Evolutionary conservation across 495 filamentous ascomycete species (phyloP).

Genomic region (Penicillium fimorum): DNA sequence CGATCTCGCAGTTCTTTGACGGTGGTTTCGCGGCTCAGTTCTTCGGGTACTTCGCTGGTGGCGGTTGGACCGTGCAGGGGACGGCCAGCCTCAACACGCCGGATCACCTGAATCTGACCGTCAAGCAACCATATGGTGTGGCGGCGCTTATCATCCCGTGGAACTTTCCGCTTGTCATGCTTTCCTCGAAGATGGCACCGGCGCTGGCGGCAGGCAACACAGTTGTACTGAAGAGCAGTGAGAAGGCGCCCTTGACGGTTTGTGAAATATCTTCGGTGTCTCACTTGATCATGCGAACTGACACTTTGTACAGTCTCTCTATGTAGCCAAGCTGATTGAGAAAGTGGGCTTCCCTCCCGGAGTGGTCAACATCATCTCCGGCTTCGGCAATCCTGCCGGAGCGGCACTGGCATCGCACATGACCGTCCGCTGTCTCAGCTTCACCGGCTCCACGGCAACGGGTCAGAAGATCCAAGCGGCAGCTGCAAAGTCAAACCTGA

Average conservation of each 20-base stretch:
- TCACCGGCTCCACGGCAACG: conserved; percentile 81
- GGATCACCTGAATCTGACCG: conserved; percentile 49
- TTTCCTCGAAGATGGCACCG: conserved; percentile 54
- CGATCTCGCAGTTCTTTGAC: conserved; percentile 31
- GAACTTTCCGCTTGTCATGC: conserved; percentile 34
- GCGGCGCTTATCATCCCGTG: conserved; percentile 37
- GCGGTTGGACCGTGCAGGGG: conserved; percentile 33
- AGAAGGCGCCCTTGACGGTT: conserved; percentile 57
- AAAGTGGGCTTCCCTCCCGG: conserved; percentile 55
- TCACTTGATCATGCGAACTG: conserved; percentile 50
- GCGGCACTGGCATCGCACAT: conserved; percentile 50
- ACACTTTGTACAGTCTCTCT: conserved; percentile 59
- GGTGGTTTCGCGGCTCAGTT: conserved; percentile 17
- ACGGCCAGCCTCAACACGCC: conserved; percentile 61
- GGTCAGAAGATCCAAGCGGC: conserved; percentile 85
- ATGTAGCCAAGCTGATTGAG: conserved; percentile 71
- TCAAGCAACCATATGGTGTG: conserved; percentile 37
- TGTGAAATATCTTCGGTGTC: conserved; percentile 18
- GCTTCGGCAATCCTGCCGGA: conserved; percentile 52
- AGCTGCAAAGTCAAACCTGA: conserved; percentile 76
- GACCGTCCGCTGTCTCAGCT: conserved; percentile 82
- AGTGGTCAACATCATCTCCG: conserved; percentile 55
- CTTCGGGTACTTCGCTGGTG: conserved; percentile 31
- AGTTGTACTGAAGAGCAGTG: conserved; percentile 58
- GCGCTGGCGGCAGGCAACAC: conserved; percentile 59